Base-by-base conservation (phyloP, 192 early-diverging fungal genomes). In the Phlyctochytrium arcticum region DNA sequence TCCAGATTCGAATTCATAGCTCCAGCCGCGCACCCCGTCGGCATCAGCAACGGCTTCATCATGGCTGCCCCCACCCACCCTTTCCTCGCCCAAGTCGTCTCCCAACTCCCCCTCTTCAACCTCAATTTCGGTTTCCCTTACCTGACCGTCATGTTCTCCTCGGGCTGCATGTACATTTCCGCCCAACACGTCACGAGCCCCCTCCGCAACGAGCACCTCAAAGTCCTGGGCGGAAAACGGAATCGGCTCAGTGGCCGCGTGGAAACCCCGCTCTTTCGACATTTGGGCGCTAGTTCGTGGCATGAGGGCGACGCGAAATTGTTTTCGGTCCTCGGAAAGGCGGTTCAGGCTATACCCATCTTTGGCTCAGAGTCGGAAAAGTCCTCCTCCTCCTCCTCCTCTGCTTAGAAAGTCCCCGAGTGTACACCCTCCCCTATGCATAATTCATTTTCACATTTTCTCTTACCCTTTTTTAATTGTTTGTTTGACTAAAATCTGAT, bases 21-120 rank as follows among this genome's bases (percentile, higher is more conserved):
- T 19, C 76, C 76, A 8, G 66, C 66, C 31, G 71, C 74, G 9
- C 57, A 76, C 21, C 74, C 74, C 8, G 54, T 76, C 53, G 74
- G 74, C 31, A 42, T 62, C n/a, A 68, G 65, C 23, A 76, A 76
- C 65, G 69, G 67, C 60, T 57, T 76, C 37, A 36, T 76, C 50
- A 53, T 65, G 48, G 23, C 62, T 31, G 17, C 32, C 27, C 57
- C 51, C 7, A 30, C 37, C 9, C 49, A 58, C 44, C 60, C 60
- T 30, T 72, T 76, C 46, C 51, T 72, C 27, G 21, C 5, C 24
- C 61, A 61, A 27, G 49, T 76, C 29, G 57, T 76, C 63, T 12
- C 51, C 10, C 24, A 57, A 1, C 68, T 76, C 30, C 27, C 31
- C 31, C 27, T 10, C 27, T 72, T 58, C 44, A 56, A 76, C 49